Conservation (phyloP, 2,329 filamentous ascomycete genomes). For the Colletotrichum sp. region DNA sequence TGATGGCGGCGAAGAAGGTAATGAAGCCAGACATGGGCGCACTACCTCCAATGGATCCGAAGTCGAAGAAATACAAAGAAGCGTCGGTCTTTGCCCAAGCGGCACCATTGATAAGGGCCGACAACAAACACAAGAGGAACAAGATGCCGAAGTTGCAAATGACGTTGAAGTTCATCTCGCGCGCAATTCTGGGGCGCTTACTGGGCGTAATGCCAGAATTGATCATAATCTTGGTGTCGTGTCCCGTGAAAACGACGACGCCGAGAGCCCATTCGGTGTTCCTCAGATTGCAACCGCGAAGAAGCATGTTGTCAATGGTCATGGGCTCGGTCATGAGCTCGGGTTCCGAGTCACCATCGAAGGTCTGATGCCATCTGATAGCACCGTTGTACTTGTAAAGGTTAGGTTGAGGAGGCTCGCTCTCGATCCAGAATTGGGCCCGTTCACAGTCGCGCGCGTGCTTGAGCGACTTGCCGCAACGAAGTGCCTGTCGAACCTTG, state of each 20-base stretch:
- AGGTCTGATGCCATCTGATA: conserved; percentile 83
- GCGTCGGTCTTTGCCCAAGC: conserved; percentile 78
- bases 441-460: conserved; percentile 93
- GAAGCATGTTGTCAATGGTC: conserved; percentile 91
- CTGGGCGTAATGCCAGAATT: conserved; percentile 95
- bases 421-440: conserved; percentile 86
- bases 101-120: conserved; percentile 83
- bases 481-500: conserved; percentile 90
- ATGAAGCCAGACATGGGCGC: conserved; percentile 87
- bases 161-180: conserved; percentile 96
- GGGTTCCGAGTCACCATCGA: conserved; percentile 63
- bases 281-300: conserved; percentile 90
- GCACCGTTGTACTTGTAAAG: conserved; percentile 94
- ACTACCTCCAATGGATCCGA: conserved; percentile 77
- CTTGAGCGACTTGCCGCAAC: conserved; percentile 80
- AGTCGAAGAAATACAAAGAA: conserved; percentile 84
- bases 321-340: conserved; percentile 91
- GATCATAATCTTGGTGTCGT: conserved; percentile 99
- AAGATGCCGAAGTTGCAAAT: conserved; percentile 95
- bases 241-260: conserved; percentile 90
- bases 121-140: conserved; percentile 85
- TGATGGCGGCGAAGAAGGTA: conserved; percentile 94
- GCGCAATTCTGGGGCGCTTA: conserved; percentile 89
- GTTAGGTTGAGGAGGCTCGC: conserved; percentile 90
- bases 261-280: conserved; percentile 97